A percentile compares a stretch with the other conserved stretches of the same genome.
Conservation (phyloP, 208 protist genomes). For the Wallacemonas sp. region DNA sequence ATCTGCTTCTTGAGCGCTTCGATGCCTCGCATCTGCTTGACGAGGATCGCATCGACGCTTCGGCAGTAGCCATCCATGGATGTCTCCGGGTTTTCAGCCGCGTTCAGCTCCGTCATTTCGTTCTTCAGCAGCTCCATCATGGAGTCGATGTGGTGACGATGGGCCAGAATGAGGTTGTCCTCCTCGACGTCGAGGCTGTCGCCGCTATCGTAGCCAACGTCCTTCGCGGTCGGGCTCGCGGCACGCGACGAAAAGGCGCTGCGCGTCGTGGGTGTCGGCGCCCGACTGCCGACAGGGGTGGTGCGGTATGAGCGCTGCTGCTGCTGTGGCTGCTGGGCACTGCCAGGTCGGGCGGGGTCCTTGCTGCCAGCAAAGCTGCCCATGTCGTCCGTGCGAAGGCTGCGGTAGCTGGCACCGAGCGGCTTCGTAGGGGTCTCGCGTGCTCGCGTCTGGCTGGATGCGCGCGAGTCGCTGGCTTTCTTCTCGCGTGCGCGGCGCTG, state of each 20-base stretch:
- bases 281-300: conserved; percentile 37
- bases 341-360: conserved; percentile 24
- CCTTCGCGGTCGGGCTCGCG: conserved; percentile 36
- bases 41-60: conserved; percentile 84
- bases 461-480: conserved; percentile 30
- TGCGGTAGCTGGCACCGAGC: conserved; percentile 32
- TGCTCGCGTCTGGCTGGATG: conserved; percentile 60
- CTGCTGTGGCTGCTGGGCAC: not conserved
- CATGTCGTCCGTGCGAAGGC: conserved; percentile 32
- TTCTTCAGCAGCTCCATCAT: conserved; percentile 93
- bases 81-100: conserved; percentile 88
- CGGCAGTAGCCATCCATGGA: conserved; percentile 88
- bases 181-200: conserved; percentile 91
- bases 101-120: conserved; percentile 93
- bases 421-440: conserved; percentile 58
- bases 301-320: conserved; percentile 14
- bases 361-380: conserved; percentile 40
- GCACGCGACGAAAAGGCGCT: conserved; percentile 34
- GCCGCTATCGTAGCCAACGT: conserved; percentile 56
- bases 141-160: conserved; percentile 92
- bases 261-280: conserved; percentile 26
- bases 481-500: conserved; percentile 81
- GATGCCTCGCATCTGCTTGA: conserved; percentile 73
- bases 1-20: conserved; percentile 81
- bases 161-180: conserved; percentile 87